Conservation (phyloP, 2,329 filamentous ascomycete genomes). For the Colletotrichum limetticola region DNA sequence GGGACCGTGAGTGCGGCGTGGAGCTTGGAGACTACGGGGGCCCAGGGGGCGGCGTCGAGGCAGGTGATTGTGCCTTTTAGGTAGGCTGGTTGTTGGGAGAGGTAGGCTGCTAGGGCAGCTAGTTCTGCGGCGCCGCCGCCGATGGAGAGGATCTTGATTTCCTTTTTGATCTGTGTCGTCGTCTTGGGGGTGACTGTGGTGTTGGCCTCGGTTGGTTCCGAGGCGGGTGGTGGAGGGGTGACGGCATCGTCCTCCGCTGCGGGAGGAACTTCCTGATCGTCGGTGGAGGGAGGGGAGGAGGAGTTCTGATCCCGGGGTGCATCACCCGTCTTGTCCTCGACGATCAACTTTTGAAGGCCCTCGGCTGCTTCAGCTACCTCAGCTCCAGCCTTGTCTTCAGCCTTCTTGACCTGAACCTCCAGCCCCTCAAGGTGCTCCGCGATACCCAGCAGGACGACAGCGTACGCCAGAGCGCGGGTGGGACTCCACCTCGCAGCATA, state of each 20-base stretch:
- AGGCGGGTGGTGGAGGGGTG: neutral
- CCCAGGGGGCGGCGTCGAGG: slow-evolving; percentile 89
- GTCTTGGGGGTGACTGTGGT: neutral
- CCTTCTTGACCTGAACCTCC: slow-evolving; percentile 36
- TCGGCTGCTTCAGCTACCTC: slow-evolving; percentile 5
- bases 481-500: slow-evolving; percentile 95
- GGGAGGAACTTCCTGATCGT: neutral
- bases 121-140: slow-evolving; percentile 73
- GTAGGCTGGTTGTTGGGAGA: slow-evolving; percentile 41
- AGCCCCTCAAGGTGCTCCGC: slow-evolving; percentile 43
- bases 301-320: neutral
- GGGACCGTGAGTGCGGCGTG: slow-evolving; percentile 64
- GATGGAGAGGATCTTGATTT: slow-evolving; percentile 57
- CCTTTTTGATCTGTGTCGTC: neutral
- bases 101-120: slow-evolving; percentile 59
- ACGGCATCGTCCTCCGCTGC: neutral
- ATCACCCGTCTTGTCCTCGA: slow-evolving; percentile 38
- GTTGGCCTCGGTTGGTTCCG: neutral
- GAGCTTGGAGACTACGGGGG: slow-evolving; percentile 68
- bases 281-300: slow-evolving; percentile 1
- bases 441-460: slow-evolving; percentile 60
- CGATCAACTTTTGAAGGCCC: slow-evolving; percentile 33
- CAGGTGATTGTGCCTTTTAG: slow-evolving; percentile 62
- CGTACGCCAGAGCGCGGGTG: slow-evolving; percentile 84
- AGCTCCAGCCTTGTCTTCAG: neutral